A percentile compares a stretch with the other conserved stretches of the same genome.
These are phyloP conservation scores for Schoenoplectus triqueter DNA, from an alignment of 202 grass and related monocot species.

Conservation along the genomic window DNA sequence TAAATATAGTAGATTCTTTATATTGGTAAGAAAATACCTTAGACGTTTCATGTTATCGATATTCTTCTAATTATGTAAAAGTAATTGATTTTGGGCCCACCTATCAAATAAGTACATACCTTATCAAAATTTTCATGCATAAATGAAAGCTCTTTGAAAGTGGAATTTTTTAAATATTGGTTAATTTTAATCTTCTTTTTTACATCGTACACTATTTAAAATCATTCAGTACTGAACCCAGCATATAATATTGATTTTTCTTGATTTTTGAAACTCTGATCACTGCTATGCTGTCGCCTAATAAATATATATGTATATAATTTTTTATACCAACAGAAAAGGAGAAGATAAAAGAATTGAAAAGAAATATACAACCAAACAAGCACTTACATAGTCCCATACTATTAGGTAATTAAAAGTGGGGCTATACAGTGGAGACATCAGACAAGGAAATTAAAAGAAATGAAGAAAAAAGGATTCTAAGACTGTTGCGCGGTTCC, in stretches of 20 bases:
- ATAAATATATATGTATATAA: background rate
- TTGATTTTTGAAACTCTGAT: conserved; percentile 15
- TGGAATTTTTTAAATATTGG: background rate
- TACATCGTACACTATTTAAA: background rate
- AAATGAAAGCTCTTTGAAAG: background rate
- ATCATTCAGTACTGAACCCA: background rate
- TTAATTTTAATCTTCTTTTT: background rate
- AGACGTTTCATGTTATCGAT: background rate
- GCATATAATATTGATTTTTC: background rate
- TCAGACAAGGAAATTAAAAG: conserved; percentile 24
- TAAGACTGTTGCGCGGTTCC: conserved; percentile 2
- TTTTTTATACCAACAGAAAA: too few species aligned
- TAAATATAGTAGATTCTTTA: background rate
- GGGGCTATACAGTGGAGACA: background rate
- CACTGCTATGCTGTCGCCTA: conserved; percentile 12
- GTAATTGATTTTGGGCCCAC: background rate
- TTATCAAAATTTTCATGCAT: background rate
- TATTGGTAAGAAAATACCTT: background rate
- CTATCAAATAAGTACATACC: background rate
- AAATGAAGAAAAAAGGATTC: conserved; percentile 27
- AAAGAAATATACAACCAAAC: background rate
- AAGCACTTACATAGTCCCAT: conserved; percentile 29
- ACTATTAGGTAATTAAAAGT: conserved; percentile 24
- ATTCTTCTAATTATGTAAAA: background rate
- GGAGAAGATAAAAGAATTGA: background rate